Evolutionary conservation across 2,329 filamentous ascomycete genomes (phyloP).

Genomic region (Juglanconis oblonga): DNA sequence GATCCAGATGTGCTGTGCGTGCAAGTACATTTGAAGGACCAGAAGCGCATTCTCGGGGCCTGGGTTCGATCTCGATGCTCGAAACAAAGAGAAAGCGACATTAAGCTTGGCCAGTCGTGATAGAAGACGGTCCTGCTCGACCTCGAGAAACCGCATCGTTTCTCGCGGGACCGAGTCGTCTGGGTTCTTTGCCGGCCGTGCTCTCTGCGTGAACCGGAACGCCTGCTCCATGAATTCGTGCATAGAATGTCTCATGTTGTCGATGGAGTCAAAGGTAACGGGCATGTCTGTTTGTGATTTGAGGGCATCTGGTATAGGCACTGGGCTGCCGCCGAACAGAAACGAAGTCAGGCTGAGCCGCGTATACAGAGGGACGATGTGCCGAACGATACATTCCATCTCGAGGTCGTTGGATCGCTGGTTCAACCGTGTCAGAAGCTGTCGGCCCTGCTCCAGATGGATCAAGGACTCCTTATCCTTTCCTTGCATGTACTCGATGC

Average conservation of each 20-base stretch:
- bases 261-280: constrained; percentile 31
- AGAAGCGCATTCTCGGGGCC: constrained; percentile 22
- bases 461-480: constrained; percentile 44
- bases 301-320: constrained; percentile 34
- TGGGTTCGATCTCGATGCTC: constrained; percentile 22
- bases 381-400: constrained; percentile 31
- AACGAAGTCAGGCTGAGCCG: constrained; percentile 24
- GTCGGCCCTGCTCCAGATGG: constrained; percentile 42
- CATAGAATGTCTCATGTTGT: constrained; percentile 29
- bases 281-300: constrained; percentile 31
- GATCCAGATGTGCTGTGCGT: constrained; percentile 30
- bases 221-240: constrained; percentile 39
- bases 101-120: constrained; percentile 28
- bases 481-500: constrained; percentile 52
- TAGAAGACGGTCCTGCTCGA: constrained; percentile 32
- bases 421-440: constrained; percentile 35
- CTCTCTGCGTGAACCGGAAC: constrained; percentile 33
- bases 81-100: constrained; percentile 30
- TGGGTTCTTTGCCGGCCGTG: constrained; percentile 24
- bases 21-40: constrained; percentile 34
- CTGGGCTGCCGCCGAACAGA: constrained; percentile 30
- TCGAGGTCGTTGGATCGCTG: constrained; percentile 25
- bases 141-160: constrained; percentile 26
- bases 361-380: constrained; percentile 23
- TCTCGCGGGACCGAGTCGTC: constrained; percentile 23